Base-by-base conservation (phyloP, 2,329 filamentous ascomycete species). In the Exophiala bonariae region DNA sequence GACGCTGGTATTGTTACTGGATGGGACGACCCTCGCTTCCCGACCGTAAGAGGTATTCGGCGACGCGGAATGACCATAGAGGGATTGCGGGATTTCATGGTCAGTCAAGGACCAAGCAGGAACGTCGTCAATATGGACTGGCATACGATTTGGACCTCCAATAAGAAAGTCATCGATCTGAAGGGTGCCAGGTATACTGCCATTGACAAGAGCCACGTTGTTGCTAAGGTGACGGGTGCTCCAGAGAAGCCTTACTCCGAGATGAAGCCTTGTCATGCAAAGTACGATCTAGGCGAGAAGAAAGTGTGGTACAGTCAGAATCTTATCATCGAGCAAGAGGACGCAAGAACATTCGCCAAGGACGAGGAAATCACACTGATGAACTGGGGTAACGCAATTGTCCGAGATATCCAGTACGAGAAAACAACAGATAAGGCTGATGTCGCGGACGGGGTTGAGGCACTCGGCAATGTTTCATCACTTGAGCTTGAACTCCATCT, bases 101-200 rank as follows among this genome's bases (percentile, higher is more conserved):
- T 76, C 28, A 74, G 71, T 58, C 73, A 76, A 59, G 73, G 73
- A 3, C 73, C 73, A 13, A 73, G 69, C 41, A 70, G 71, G 52
- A 74, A 74, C 53, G 68, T 76, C 18, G 68, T 71, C 43, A 72
- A 74, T 56, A 70, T 76, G 52, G 73, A 76, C 55, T 75, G 73
- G 73, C 70, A 69, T 41, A 61, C 70, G 11, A 70, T 76, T 57
- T 76, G 73, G 73, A 70, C 71, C 20, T 68, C 69, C 40, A 92
- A 92, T 76, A 91, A 89, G 74, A 88, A 89, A 70, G 81, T 86
- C 61, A 89, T 92, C 52, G 87, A 92, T 65, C 86, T 87, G n/a
- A 48, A 56, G 22, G 61, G 60, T 10, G 57, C 60, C 2, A 54
- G 63, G 35, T 61, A 63, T 49, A 65, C 62, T 19, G 62, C 61